These are phyloP conservation scores for Areca catechu DNA, from an alignment of 176 grass and related monocot genomes.

Conservation along the genomic window DNA sequence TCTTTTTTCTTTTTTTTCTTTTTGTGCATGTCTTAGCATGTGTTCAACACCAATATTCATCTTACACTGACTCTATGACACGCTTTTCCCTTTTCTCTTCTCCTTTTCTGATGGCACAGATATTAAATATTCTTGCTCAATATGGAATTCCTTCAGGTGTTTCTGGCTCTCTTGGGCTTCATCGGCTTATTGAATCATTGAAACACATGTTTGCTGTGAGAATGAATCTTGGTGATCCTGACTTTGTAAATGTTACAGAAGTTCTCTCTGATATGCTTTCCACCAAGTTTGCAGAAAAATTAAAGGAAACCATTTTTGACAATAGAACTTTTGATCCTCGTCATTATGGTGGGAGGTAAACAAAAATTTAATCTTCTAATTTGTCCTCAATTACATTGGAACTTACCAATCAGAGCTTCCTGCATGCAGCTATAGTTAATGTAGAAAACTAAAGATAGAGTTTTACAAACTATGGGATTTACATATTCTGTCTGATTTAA, in stretches of 20 bases:
- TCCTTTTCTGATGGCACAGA: constrained; percentile 23
- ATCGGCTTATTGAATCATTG: constrained; percentile 71
- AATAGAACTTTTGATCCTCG: constrained; percentile 64
- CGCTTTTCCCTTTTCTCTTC: not conserved
- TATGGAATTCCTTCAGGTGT: constrained; percentile 64
- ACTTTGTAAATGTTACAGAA: constrained; percentile 49
- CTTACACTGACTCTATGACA: not conserved
- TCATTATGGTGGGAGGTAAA: constrained; percentile 80
- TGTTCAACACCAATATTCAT: not conserved
- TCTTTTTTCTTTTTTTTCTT: too few species aligned
- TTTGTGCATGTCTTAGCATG: too few species aligned
- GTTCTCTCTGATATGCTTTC: constrained; percentile 80
- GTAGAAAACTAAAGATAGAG: too few species aligned
- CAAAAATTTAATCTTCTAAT: not conserved
- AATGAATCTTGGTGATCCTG: constrained; percentile 75
- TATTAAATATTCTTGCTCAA: constrained; percentile 86
- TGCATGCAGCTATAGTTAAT: too few species aligned
- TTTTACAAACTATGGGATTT: too few species aligned
- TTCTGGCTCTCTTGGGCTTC: constrained; percentile 59
- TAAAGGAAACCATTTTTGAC: constrained; percentile 79
- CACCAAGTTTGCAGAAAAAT: constrained; percentile 61
- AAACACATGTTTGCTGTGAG: constrained; percentile 68
- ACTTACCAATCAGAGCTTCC: too few species aligned
- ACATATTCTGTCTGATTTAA: too few species aligned
- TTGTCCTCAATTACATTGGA: too few species aligned